Evolutionary conservation across 2,329 filamentous ascomycete genomes (phyloP).

Genomic region (Ascocoryne sarcoides): DNA sequence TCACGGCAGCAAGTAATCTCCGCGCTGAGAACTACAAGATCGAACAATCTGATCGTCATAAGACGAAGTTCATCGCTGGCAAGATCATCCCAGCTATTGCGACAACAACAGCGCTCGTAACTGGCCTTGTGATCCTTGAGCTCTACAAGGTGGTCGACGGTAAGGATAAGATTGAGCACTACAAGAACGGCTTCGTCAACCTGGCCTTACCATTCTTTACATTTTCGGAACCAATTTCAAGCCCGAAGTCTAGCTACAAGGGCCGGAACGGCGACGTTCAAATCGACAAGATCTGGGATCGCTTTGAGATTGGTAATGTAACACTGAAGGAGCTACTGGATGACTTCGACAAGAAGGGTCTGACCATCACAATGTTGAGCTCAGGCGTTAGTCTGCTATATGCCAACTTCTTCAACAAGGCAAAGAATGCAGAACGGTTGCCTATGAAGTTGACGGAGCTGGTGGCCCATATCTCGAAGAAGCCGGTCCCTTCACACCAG

Average conservation of each 20-base stretch:
- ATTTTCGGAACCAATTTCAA: constrained; percentile 93
- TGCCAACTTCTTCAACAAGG: constrained; percentile 78
- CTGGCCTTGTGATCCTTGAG: constrained; percentile 85
- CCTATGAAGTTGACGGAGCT: constrained; percentile 79
- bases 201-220: constrained; percentile 94
- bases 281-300: constrained; percentile 96
- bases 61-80: constrained; percentile 98
- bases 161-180: constrained; percentile 94
- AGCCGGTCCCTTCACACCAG: constrained; percentile 81
- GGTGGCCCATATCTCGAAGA: constrained; percentile 83
- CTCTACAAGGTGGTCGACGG: constrained; percentile 95
- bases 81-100: constrained; percentile 99
- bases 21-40: constrained; percentile 99
- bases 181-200: constrained; percentile 99
- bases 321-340: constrained; percentile 77
- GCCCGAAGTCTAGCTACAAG: constrained; percentile 84
- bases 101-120: constrained; percentile 92
- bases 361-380: constrained; percentile 86
- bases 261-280: constrained; percentile 70
- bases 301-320: constrained; percentile 83
- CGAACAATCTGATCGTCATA: constrained; percentile 81
- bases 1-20: constrained; percentile 92
- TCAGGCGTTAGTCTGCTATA: constrained; percentile 95
- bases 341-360: constrained; percentile 70
- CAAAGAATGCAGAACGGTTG: constrained; percentile 71